Evolutionary conservation across 2,329 filamentous ascomycete species (phyloP).

Genomic region (Chrysosporium queenslandicum): DNA sequence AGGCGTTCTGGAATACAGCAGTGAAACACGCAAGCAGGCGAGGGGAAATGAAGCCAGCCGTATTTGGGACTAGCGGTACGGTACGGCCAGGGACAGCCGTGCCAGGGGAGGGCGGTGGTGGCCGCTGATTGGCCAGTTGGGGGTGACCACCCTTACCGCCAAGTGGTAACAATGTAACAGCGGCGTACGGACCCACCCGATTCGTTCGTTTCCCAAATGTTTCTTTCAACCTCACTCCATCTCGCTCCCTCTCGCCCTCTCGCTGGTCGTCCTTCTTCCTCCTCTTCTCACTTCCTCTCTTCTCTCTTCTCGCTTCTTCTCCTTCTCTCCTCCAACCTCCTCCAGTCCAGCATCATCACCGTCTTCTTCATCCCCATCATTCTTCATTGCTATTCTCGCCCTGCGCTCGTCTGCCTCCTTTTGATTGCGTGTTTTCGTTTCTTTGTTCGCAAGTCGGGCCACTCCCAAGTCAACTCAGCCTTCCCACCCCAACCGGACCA

Average conservation of each 20-base stretch:
- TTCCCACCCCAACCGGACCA: background rate
- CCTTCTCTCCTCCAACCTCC: background rate
- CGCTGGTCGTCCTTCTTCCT: conserved; percentile 2
- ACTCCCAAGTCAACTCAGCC: background rate
- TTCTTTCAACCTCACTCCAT: conserved; percentile 11
- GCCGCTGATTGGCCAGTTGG: background rate
- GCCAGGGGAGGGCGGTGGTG: background rate
- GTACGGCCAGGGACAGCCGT: background rate
- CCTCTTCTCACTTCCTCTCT: conserved; percentile 17
- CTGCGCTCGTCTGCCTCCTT: background rate
- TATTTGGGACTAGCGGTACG: background rate
- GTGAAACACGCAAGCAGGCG: background rate
- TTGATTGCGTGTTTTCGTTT: background rate
- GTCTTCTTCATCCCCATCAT: background rate
- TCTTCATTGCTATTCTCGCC: too few species aligned
- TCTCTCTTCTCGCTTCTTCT: background rate
- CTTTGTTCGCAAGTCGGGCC: background rate
- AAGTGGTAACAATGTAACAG: background rate
- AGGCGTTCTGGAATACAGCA: background rate
- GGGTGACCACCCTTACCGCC: background rate
- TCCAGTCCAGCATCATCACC: background rate
- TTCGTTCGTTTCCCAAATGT: too few species aligned
- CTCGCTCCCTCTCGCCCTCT: conserved; percentile 12
- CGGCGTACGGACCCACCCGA: background rate
- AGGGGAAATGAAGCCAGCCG: conserved; percentile 20